These are phyloP conservation scores for Silene latifolia DNA, from an alignment of 148 eudicot species.

Conservation along the genomic window DNA sequence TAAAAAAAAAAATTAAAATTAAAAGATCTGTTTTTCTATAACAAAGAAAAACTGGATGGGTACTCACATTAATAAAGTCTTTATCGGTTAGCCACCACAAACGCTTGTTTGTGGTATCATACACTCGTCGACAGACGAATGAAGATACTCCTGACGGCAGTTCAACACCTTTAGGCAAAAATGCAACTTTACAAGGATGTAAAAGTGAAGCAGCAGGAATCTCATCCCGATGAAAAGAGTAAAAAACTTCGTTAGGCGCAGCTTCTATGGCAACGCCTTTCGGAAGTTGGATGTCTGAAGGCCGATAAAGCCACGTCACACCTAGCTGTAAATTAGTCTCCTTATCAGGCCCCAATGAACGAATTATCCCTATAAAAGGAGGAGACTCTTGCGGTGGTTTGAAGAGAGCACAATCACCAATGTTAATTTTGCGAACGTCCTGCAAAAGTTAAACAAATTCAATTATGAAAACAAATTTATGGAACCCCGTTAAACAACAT, in stretches of 20 bases:
- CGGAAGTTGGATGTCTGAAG: slow-evolving; percentile 64
- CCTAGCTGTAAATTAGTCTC: slow-evolving; percentile 43
- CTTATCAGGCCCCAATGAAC: slow-evolving; percentile 36
- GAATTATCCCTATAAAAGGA: slow-evolving; percentile 70
- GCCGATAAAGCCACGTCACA: slow-evolving; percentile 91
- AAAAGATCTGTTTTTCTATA: background rate
- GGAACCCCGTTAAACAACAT: background rate
- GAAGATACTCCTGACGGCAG: slow-evolving; percentile 75
- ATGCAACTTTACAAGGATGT: slow-evolving; percentile 92
- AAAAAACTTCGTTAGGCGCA: slow-evolving; percentile 82
- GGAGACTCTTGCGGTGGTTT: slow-evolving; percentile 69
- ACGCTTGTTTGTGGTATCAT: slow-evolving; percentile 66
- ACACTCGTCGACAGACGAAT: slow-evolving; percentile 76
- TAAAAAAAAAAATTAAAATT: background rate
- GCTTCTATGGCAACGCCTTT: slow-evolving; percentile 60
- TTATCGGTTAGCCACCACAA: slow-evolving; percentile 86
- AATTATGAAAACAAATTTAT: background rate
- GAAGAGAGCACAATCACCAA: slow-evolving; percentile 87
- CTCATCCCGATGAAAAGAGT: slow-evolving; percentile 85
- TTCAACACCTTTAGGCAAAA: slow-evolving; percentile 74
- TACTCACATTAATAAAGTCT: slow-evolving; percentile 73
- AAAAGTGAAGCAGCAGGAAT: slow-evolving; percentile 81
- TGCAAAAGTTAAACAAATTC: slow-evolving; percentile 15
- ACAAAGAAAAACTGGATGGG: background rate
- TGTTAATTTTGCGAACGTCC: slow-evolving; percentile 70